phyloP scores from a whole-genome alignment of 495 filamentous ascomycete genomes.

The Annulohypoxylon stygium region DNA sequence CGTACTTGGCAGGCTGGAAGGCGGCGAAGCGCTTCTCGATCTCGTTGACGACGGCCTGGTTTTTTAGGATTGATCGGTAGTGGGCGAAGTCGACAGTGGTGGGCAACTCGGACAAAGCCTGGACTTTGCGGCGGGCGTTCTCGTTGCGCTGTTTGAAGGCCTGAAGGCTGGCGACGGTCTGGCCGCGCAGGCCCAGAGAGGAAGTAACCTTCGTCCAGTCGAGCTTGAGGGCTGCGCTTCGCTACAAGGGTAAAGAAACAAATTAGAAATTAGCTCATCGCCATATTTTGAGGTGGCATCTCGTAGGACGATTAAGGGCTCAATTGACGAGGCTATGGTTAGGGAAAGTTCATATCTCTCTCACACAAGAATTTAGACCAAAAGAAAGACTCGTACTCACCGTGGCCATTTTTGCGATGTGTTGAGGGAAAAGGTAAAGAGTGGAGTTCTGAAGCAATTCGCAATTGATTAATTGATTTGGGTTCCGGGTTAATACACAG shows the following conservation, averaged over 20 bases:
- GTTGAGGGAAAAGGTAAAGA: constrained; percentile 50
- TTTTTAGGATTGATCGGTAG: constrained; percentile 93
- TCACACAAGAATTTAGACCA: neutral
- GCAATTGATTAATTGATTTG: constrained; percentile 43
- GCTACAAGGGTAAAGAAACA: constrained; percentile 66
- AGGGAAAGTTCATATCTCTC: neutral
- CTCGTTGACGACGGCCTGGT: constrained; percentile 92
- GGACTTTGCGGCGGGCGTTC: constrained; percentile 93
- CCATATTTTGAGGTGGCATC: constrained; percentile 4
- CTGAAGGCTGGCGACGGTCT: constrained; percentile 88
- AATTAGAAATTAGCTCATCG: constrained; percentile 64
- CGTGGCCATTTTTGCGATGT: constrained; percentile 84
- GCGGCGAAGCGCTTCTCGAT: constrained; percentile 91
- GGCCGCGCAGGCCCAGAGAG: constrained; percentile 95
- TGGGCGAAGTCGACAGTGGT: constrained; percentile 90
- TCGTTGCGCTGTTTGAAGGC: constrained; percentile 99
- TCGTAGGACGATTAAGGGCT: constrained; percentile 11
- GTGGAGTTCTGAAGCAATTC: constrained; percentile 56
- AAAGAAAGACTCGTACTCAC: constrained; percentile 69
- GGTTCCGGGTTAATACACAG: no score
- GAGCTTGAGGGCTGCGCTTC: constrained; percentile 98
- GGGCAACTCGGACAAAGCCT: constrained; percentile 79
- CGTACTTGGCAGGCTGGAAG: constrained; percentile 93
- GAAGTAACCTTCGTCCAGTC: constrained; percentile 94
- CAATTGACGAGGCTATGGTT: constrained; percentile 24